Evolutionary conservation across 139 green algal species (phyloP), one percentile per base, ranked within the genome.

Genomic region (Raphidocelis subcapitata): DNA sequence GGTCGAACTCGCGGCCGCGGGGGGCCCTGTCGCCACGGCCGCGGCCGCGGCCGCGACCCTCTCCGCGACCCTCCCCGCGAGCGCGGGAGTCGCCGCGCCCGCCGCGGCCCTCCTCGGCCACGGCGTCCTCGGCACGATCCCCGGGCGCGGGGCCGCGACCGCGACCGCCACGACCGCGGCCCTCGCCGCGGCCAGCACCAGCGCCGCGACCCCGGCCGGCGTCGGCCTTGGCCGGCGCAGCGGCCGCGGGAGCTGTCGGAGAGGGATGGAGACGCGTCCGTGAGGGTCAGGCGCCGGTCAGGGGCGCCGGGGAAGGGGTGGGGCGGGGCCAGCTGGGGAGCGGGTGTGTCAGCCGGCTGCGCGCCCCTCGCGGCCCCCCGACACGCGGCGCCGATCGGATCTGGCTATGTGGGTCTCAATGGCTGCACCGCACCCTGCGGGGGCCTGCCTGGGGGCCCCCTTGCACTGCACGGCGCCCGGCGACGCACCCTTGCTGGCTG

Each of bases 1-100:
- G 87, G 62, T 96, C 91, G 35, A 89, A 96, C 47, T 94, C 87
- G 55, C 91, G 82, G 44, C 89, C 77, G n/a, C n/a, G n/a, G 29
- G 62, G 77, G 20, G 59, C 54, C 23, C 67, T 64, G 29, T 78
- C 72, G 32, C 76, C 61, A 23, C 72, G 32, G 49, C 83, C 41
- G 33, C 80, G 70, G 29, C 81, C 75, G 52, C 79, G 66, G 46
- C 79, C 70, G 31, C 72, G 51, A 67, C 74, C 69, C 35, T 74
- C 76, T 64, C 77, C 69, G 37, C 75, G 46, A 29, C 70, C 74
- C 59, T 72, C 72, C 23, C 68, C 68, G n/a, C 77, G 57, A 21
- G 65, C 65, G 15, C 57, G 57, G 20, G 3, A 20, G 3, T 41
- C 28, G 57, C n/a, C 24, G 57, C 57, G 24, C 20, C 57, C 20